Conservation (phyloP, 2,329 filamentous ascomycete genomes). For the Didymella sp. region DNA sequence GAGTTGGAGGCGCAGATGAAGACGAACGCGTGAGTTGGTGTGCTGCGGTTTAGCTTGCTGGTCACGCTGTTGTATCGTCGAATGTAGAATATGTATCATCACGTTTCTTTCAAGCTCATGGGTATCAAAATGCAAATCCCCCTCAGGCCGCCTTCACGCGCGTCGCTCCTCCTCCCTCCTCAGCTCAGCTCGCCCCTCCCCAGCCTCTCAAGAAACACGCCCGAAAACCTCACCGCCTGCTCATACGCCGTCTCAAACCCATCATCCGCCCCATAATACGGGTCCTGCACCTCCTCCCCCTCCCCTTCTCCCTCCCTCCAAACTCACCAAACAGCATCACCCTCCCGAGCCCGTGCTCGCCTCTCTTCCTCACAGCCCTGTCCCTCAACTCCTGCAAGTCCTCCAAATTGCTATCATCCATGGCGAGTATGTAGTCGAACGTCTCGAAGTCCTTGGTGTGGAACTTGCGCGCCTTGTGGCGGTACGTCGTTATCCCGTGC, state of each 20-base stretch:
- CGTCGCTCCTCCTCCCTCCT: too few species aligned
- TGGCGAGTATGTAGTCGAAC: slow-evolving; percentile 94
- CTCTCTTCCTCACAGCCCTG: slow-evolving; percentile 55
- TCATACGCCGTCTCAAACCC: slow-evolving; percentile 88
- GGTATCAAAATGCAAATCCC: slow-evolving; percentile 33
- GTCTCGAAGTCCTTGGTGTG: slow-evolving; percentile 73
- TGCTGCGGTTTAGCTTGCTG: too few species aligned
- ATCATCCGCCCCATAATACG: slow-evolving; percentile 86
- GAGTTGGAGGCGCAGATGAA: slow-evolving; percentile 32
- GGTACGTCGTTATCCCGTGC: slow-evolving; percentile 79
- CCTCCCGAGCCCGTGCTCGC: slow-evolving; percentile 53
- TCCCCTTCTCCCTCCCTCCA: slow-evolving; percentile 58
- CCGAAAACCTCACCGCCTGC: slow-evolving; percentile 78
- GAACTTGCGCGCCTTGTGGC: slow-evolving; percentile 78
- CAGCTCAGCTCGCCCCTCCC: slow-evolving; percentile 46
- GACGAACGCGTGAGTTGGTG: slow-evolving; percentile 14
- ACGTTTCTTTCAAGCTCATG: slow-evolving; percentile 1
- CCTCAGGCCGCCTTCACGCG: too few species aligned
- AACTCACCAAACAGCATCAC: slow-evolving; percentile 89
- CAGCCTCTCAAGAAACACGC: slow-evolving; percentile 73
- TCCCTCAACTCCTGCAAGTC: slow-evolving; percentile 69
- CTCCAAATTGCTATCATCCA: slow-evolving; percentile 84
- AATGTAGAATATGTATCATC: neutral
- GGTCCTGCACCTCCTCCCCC: slow-evolving; percentile 77
- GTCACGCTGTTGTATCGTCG: too few species aligned